Evolutionary conservation across 2,329 filamentous ascomycete species (phyloP).

Genomic region (Orbilia oligospora): DNA sequence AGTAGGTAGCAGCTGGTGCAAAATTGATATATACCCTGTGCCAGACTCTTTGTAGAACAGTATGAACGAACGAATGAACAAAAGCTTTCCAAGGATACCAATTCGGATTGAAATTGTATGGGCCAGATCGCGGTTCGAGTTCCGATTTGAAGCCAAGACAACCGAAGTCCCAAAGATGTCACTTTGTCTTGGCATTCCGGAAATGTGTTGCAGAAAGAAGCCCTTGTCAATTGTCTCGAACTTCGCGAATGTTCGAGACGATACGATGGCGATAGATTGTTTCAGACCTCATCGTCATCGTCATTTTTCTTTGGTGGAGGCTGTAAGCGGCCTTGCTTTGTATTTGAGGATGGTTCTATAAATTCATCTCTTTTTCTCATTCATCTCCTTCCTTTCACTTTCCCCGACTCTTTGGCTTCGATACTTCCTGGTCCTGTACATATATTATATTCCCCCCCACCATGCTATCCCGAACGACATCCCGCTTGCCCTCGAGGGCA

Average conservation of each 20-base stretch:
- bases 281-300: slow-evolving; percentile 22
- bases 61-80: not conserved
- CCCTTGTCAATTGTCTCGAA: slow-evolving; percentile 1
- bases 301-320: not conserved
- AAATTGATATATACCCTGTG: not conserved
- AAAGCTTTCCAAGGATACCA: slow-evolving; percentile 1
- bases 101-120: not conserved
- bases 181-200: slow-evolving; percentile 12
- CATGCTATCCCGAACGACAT: slow-evolving; percentile 54
- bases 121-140: slow-evolving; percentile 20
- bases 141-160: slow-evolving; percentile 1
- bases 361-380: slow-evolving; percentile 12
- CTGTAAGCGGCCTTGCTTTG: slow-evolving; percentile 12
- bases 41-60: not conserved
- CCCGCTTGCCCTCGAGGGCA: slow-evolving; percentile 50
- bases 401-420: slow-evolving; percentile 19
- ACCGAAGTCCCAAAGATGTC: not conserved
- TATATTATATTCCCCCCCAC: slow-evolving; percentile 1
- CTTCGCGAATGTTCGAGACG: slow-evolving; percentile 26
- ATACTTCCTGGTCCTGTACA: not conserved
- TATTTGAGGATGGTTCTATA: slow-evolving; percentile 19
- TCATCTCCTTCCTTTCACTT: not conserved
- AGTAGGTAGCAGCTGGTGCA: not conserved
- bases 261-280: not conserved
- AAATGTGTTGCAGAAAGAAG: slow-evolving; percentile 16